Evolutionary conservation across 441 rosid genomes (phyloP).

Genomic region (Sinapis alba): DNA sequence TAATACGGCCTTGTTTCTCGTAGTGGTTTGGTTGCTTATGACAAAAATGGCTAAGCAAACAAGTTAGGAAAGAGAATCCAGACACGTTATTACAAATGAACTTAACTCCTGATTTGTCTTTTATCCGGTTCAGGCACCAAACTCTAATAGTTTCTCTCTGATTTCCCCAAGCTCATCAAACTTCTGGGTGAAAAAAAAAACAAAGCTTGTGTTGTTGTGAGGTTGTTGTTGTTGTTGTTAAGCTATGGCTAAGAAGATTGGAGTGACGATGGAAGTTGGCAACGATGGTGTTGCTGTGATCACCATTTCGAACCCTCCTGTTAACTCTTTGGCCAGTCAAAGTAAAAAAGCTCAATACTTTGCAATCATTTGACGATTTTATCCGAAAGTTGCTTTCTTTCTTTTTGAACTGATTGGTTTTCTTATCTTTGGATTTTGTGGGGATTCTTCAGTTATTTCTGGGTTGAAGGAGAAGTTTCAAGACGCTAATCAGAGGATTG

Average conservation of each 20-base stretch:
- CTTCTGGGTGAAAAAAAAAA: background rate
- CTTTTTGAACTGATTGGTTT: background rate
- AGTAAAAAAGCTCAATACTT: conserved; percentile 45
- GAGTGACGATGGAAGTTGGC: conserved; percentile 74
- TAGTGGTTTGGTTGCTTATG: conserved; percentile 3
- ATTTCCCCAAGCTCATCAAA: background rate
- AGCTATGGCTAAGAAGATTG: conserved; percentile 57
- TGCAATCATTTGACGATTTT: background rate
- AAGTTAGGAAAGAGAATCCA: conserved; percentile 6
- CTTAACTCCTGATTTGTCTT: conserved; percentile 2
- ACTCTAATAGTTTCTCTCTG: background rate
- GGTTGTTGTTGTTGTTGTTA: background rate
- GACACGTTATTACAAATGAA: background rate
- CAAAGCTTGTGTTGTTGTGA: background rate
- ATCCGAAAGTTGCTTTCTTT: background rate
- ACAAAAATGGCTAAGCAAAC: conserved; percentile 3
- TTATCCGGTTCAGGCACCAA: background rate
- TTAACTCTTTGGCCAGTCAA: conserved; percentile 79
- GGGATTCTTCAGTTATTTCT: conserved; percentile 51
- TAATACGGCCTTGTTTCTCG: background rate
- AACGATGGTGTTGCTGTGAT: conserved; percentile 89
- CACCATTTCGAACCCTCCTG: conserved; percentile 88
- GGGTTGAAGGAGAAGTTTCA: conserved; percentile 77
- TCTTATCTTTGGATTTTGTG: background rate
- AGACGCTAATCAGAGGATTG: conserved; percentile 69